Evolutionary conservation across 108 stramenopile genomes (phyloP).

Genomic region (Cyclotella atomus): DNA sequence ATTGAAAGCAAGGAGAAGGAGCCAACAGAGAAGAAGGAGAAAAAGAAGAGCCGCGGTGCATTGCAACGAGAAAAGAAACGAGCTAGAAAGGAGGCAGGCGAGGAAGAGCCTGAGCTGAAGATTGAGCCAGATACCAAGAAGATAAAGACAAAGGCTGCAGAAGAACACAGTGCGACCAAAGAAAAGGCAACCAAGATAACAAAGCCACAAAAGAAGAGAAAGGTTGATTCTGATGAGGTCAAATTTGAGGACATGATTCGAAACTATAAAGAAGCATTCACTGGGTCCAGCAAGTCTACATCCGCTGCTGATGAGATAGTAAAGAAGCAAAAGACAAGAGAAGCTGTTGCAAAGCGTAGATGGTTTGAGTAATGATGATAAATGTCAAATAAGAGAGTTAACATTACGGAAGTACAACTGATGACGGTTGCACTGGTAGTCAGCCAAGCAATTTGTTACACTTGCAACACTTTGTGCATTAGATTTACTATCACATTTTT

Average conservation of each 20-base stretch:
- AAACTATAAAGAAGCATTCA: slow-evolving; percentile 58
- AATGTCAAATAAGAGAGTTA: background rate
- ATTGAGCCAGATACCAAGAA: slow-evolving; percentile 20
- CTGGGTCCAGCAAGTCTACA: slow-evolving; percentile 5
- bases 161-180: background rate
- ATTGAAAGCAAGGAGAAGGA: slow-evolving; percentile 54
- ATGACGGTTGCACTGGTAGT: background rate
- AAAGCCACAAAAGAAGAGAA: slow-evolving; percentile 62
- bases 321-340: slow-evolving; percentile 18
- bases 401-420: background rate
- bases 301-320: slow-evolving; percentile 10
- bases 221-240: slow-evolving; percentile 60
- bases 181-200: slow-evolving; percentile 40
- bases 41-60: slow-evolving; percentile 70
- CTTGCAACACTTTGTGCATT: background rate
- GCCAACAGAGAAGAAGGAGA: slow-evolving; percentile 36
- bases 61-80: slow-evolving; percentile 81
- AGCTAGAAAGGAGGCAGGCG: slow-evolving; percentile 35
- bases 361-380: slow-evolving; percentile 62
- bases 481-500: too few relatives aligned
- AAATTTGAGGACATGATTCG: slow-evolving; percentile 69
- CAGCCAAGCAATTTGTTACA: too few relatives aligned
- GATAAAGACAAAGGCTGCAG: slow-evolving; percentile 13
- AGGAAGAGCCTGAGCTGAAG: slow-evolving; percentile 19
- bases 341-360: slow-evolving; percentile 40